Base-by-base conservation (phyloP, 345 rosid species). In the Populus tremula region DNA sequence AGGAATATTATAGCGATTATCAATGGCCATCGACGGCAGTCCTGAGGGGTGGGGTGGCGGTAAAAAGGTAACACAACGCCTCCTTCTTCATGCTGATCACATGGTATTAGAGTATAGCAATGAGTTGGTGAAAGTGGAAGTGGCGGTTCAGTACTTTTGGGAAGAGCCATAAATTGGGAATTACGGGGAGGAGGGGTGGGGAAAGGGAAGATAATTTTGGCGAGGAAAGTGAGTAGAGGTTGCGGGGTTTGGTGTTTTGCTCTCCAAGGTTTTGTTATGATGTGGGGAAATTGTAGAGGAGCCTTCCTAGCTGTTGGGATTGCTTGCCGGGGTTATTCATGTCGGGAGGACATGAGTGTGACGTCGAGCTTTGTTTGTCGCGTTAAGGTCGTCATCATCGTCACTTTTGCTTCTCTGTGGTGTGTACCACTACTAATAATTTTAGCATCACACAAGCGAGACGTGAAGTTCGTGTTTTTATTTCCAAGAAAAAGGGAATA, bases 81-180 rank as follows among this genome's bases (percentile, higher is more conserved):
- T 84, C 73, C 80, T 76, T 39, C 78, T 64, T 82, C 84, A 5
- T 36, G 80, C 12, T 74, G 83, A n/a, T 49, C 54, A 36, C 82
- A 63, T 8, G 82, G 82, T 11, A 85, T 12, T 47, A 78, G 76
- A 25, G 67, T 25, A 74, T 82, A 82, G 71, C 72, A 69, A 77
- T 63, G 76, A 74, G 75, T 2, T 2, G 81, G 78, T 17, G 80
- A 71, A 0, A 80, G 20, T 5, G 76, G 10, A 1, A 54, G 38
- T 25, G 75, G 63, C 33, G 73, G 63, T 31, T 56, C 63, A 4
- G 79, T 12, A 54, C 53, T 38, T 39, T 77, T 76, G 80, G 87
- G 74, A 80, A 72, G 25, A 59, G 76, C 77, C 54, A 49, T 49
- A 49, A 49, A 16, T 6, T 14, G 47, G 13, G 64, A 50, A 56